Base-by-base conservation (phyloP, 1,139 yeast species). In the Diutina mesorugosa region DNA sequence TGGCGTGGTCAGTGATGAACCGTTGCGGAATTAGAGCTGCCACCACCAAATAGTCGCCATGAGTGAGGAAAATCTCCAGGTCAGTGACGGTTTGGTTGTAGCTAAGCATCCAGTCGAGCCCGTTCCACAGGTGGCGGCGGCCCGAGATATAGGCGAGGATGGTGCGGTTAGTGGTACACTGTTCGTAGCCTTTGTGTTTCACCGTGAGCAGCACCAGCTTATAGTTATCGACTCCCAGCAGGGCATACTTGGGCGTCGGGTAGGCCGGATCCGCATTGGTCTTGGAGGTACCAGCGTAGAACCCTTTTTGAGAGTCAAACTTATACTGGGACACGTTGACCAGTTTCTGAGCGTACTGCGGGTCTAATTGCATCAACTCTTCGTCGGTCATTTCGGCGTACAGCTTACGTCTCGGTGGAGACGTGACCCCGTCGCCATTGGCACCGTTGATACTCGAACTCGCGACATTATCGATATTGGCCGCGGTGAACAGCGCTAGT, bases 361-460 rank as follows among this genome's bases (percentile, higher is more conserved):
- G 53, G 14, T 50, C 53, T 45, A 84, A 67, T 4, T 79, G 82
- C 63, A 83, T 69, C 55, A 85, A 69, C 65, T 85, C 90, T 60
- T 81, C 85, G 64, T 80, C 76, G 4, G 86, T 75, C 87, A 85
- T 80, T 3, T 78, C 85, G 12, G 81, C 78, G 61, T 83, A 78
- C 45, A 85, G 79, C 64, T 82, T 83, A 60, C 82, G 72, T 54
- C 81, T 67, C 4, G 45, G 38, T 1, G 53, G 53, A 5, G 45
- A 10, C 21, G 62, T 35, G 55, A 55, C 38, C 5, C n/a, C 51
- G 35, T 21, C 35, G 14, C 35, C 35, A 32, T 35, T 10, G 14
- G 41, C 26, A 21, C 26, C 26, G 26, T 21, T 21, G 1, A 21
- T 3, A 21, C 26, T 21, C 26, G 26, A 21, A 21, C 26, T 21